These are phyloP conservation scores for Neocatenulostroma microsporum DNA, from an alignment of 2,329 filamentous ascomycete genomes.

Conservation along the genomic window DNA sequence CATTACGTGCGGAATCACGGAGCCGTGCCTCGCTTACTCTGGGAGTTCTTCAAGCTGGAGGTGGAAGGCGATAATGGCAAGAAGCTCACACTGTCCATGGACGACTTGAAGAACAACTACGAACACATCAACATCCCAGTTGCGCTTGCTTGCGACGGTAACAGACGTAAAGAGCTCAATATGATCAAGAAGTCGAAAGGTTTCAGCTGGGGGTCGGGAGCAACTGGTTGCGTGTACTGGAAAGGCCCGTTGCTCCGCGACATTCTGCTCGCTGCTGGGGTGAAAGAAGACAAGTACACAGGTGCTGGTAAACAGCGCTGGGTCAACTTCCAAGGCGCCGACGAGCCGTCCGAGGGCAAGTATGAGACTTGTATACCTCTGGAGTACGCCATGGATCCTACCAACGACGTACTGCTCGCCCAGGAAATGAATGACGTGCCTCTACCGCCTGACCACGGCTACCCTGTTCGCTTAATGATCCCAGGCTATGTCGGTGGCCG, in stretches of 20 bases:
- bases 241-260: conserved; percentile 41
- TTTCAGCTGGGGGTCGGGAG: conserved; percentile 42
- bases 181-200: conserved; percentile 43
- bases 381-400: conserved; percentile 41
- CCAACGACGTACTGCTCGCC: conserved; percentile 47
- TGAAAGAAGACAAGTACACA: conserved; percentile 20
- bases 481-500: conserved; percentile 38
- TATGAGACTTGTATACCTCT: conserved; percentile 45
- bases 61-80: conserved; percentile 37
- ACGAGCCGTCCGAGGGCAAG: conserved; percentile 40
- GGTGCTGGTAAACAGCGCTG: conserved; percentile 27
- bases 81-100: conserved; percentile 36
- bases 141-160: conserved; percentile 44
- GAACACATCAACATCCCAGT: conserved; percentile 43
- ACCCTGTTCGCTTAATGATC: conserved; percentile 36
- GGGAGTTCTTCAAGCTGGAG: conserved; percentile 44
- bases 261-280: conserved; percentile 37
- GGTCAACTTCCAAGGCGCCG: conserved; percentile 46
- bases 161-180: conserved; percentile 47
- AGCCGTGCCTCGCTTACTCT: conserved; percentile 44
- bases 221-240: conserved; percentile 45
- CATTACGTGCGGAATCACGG: conserved; percentile 50
- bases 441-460: conserved; percentile 38
- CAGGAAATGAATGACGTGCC: conserved; percentile 43
- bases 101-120: conserved; percentile 38